phyloP scores from a whole-genome alignment of 768 basidiomycete genomes.

The Kwoniella sp. region DNA sequence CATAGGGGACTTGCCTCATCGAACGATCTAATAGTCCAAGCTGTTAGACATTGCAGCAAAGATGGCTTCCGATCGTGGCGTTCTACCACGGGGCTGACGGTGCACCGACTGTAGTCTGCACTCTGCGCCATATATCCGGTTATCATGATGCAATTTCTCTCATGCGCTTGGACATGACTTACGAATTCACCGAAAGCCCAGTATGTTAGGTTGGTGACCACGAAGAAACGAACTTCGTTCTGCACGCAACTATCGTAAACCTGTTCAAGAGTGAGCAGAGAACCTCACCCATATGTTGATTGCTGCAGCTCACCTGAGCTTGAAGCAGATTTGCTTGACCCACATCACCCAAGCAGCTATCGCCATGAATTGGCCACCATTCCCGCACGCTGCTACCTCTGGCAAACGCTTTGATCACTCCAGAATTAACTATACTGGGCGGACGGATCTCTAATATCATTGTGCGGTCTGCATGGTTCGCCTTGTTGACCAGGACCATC shows the following conservation, averaged over 20 bases:
- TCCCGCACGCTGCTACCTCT: slow-evolving; percentile 21
- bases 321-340: slow-evolving; percentile 48
- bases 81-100: slow-evolving; percentile 40
- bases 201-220: slow-evolving; percentile 45
- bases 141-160: too few species aligned
- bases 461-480: slow-evolving; percentile 35
- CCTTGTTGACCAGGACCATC: slow-evolving; percentile 42
- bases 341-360: slow-evolving; percentile 37
- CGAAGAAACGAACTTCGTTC: slow-evolving; percentile 47
- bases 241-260: slow-evolving; percentile 46
- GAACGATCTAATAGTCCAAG: slow-evolving; percentile 42
- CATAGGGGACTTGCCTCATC: slow-evolving; percentile 35
- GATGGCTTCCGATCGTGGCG: slow-evolving; percentile 36
- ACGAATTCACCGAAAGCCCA: slow-evolving; percentile 50
- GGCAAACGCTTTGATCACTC: slow-evolving; percentile 40
- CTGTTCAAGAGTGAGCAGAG: too few species aligned
- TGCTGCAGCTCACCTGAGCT: slow-evolving; percentile 39
- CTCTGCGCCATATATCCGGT: slow-evolving; percentile 27
- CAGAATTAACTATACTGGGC: slow-evolving; percentile 34
- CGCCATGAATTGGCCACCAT: slow-evolving; percentile 38
- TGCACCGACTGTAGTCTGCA: slow-evolving; percentile 35
- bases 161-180: too few species aligned
- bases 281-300: too few species aligned
- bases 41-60: slow-evolving; percentile 44
- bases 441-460: slow-evolving; percentile 43